Evolutionary conservation across 2,329 filamentous ascomycete genomes (phyloP), one percentile per base, ranked within the genome.

Genomic region (Geosmithia flava): DNA sequence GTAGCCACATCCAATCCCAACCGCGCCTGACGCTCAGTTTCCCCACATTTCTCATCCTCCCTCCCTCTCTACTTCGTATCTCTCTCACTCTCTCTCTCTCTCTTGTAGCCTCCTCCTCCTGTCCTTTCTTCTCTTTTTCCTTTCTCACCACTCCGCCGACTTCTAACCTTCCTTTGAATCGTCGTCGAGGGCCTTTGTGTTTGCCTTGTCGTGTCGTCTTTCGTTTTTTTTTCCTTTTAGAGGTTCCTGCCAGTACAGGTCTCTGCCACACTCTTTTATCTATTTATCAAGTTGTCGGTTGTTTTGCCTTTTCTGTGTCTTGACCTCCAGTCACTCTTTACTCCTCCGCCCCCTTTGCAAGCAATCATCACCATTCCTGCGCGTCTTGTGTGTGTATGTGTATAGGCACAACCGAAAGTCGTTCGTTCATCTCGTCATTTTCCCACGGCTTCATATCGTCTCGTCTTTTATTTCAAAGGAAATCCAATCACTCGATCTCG

Each of bases 221-320:
- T 27, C 23, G 23, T 27, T 27, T 27, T 37, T 11, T 27, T 27
- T 27, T 37, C 33, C 33, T 37, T 37, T 37, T 13, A 37, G 33
- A 37, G 33, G 33, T 37, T 45, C 33, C 46, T 74, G 72, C 71
- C 69, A 72, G 71, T 27, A 27, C 73, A 65, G 75, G 75, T 72
- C 65, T 72, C 65, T 68, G 70, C 67, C 77, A 70, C 67, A 78
- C 74, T 58, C 76, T 77, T 69, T 37, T 37, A 37, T 16, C 10
- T 16, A 37, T 16, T 3, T 16, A 11, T 13, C 33, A 13, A 11
- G 33, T 37, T 37, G 15, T 37, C 15, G 11, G 15, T 37, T 37
- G 33, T 59, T 56, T 62, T 57, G 52, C 59, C 60, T 11, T 51
- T n/a, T n/a, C n/a, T n/a, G n/a, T 42, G 19, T 27, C 27, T 42